phyloP scores from a whole-genome alignment of 2,329 filamentous ascomycete genomes.

The Calonectria montana region DNA sequence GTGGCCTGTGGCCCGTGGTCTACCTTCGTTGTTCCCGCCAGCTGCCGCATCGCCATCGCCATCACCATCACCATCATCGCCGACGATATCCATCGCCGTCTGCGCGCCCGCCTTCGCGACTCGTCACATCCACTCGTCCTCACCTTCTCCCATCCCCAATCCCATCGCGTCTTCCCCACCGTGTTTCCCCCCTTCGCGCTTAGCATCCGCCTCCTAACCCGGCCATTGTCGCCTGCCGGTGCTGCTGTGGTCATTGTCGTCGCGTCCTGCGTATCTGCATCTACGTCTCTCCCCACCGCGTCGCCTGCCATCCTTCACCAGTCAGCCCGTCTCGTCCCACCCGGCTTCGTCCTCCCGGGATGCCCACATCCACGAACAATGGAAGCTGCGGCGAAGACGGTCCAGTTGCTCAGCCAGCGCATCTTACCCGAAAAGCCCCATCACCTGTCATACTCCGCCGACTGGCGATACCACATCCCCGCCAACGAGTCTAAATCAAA shows the following conservation, averaged over 20 bases:
- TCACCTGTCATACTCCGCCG: conserved; percentile 62
- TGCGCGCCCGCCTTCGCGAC: conserved; percentile 26
- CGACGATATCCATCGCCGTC: conserved; percentile 28
- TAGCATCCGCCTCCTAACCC: background rate
- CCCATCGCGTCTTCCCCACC: conserved; percentile 10
- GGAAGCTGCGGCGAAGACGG: conserved; percentile 69
- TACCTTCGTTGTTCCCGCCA: conserved; percentile 30
- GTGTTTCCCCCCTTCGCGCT: conserved; percentile 9
- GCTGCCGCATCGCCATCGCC: conserved; percentile 29
- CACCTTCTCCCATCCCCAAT: background rate
- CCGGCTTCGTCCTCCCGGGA: conserved; percentile 47
- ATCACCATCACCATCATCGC: conserved; percentile 27
- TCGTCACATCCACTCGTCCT: background rate
- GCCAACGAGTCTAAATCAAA: conserved; percentile 50
- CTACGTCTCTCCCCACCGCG: conserved; percentile 28
- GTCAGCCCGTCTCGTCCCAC: conserved; percentile 36
- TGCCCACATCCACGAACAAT: conserved; percentile 59
- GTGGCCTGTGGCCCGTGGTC: conserved; percentile 19
- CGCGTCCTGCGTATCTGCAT: conserved; percentile 31
- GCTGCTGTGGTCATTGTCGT: conserved; percentile 21
- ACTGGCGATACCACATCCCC: conserved; percentile 59
- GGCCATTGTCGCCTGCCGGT: background rate
- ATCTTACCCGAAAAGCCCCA: conserved; percentile 65
- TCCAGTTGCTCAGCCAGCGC: conserved; percentile 63
- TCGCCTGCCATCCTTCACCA: conserved; percentile 38